Conservation (phyloP, 2,329 filamentous ascomycete genomes). For the Diaporthe australafricana region DNA sequence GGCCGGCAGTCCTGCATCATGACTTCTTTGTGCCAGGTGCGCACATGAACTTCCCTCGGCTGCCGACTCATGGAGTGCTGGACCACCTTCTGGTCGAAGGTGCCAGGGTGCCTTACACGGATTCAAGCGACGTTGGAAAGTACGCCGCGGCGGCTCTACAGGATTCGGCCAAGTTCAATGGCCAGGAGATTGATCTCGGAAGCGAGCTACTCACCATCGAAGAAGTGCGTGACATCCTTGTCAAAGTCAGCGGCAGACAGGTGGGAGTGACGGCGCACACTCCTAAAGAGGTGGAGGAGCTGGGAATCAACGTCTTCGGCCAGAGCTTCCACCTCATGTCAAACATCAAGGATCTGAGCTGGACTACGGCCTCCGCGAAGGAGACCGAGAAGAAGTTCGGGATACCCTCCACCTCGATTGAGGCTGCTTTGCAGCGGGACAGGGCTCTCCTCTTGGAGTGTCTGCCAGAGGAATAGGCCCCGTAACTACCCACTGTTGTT, state of each 20-base stretch:
- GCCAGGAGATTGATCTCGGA: constrained; percentile 47
- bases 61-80: constrained; percentile 44
- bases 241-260: constrained; percentile 46
- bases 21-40: constrained; percentile 5
- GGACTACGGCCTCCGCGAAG: constrained; percentile 31
- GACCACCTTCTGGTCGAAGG: constrained; percentile 42
- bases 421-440: constrained; percentile 34
- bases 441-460: constrained; percentile 4
- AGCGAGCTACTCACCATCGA: constrained; percentile 46
- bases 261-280: constrained; percentile 41
- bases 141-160: constrained; percentile 49
- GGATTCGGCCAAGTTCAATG: constrained; percentile 45
- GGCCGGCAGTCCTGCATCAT: background rate
- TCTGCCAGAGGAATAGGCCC: background rate
- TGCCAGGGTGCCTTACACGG: constrained; percentile 44
- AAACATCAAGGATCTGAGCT: constrained; percentile 42
- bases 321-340: constrained; percentile 44
- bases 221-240: constrained; percentile 45
- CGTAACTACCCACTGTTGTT: background rate
- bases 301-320: constrained; percentile 36
- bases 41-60: constrained; percentile 44
- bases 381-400: constrained; percentile 43
- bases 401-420: constrained; percentile 45
- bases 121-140: constrained; percentile 46
- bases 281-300: constrained; percentile 41